Percentiles rank a stretch among this genome's conserved stretches.
Evolutionary conservation across 2,329 filamentous ascomycete species (phyloP).

Genomic region (Eutypa lata): DNA sequence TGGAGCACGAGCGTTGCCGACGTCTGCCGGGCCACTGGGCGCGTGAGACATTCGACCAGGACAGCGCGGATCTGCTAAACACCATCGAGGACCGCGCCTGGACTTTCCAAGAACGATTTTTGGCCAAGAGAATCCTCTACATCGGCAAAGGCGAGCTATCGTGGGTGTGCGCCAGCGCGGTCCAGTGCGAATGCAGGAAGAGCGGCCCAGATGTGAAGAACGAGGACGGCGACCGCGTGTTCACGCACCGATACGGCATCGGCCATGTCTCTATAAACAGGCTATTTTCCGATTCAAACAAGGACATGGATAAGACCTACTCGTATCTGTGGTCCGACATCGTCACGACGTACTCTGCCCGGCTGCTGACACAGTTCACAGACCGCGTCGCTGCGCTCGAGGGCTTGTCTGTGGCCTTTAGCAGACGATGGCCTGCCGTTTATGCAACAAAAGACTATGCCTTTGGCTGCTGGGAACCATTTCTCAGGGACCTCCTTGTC

Average conservation of each 20-base stretch:
- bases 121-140: background rate
- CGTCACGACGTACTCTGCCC: background rate
- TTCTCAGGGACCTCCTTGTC: background rate
- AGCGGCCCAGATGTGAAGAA: background rate
- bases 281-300: background rate
- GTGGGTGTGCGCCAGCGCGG: background rate
- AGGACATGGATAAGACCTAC: background rate
- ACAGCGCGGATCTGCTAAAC: background rate
- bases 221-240: background rate
- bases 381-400: background rate
- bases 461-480: background rate
- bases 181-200: background rate
- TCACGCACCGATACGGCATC: background rate
- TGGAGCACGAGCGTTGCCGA: background rate
- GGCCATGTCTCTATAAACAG: background rate
- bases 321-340: background rate
- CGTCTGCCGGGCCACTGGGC: background rate
- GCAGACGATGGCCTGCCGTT: background rate
- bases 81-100: background rate
- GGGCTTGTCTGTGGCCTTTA: background rate
- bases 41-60: background rate
- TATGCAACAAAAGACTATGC: background rate
- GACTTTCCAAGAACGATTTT: background rate
- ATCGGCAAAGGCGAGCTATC: background rate
- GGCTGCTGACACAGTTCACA: background rate